Base-by-base conservation (phyloP, 1,139 yeast species). In the Yamadazyma blattariae region DNA sequence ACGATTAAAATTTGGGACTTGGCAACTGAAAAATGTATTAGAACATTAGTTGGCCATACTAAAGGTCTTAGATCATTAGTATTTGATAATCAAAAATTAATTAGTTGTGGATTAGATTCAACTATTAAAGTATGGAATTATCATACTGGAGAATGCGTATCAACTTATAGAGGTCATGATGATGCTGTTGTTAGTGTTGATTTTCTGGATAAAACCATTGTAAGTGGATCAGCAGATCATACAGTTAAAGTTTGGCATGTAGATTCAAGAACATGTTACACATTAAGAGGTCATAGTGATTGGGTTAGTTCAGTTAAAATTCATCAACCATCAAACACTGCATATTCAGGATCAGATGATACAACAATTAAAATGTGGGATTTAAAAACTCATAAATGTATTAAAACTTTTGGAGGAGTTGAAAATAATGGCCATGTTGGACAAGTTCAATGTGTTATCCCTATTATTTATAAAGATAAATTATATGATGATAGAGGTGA, bases 181-280 rank as follows among this genome's bases (percentile, higher is more conserved):
- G 95, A 85, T 51, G 81, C 88, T 30, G 96, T 92, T 5, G 71
- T 86, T 30, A 77, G 88, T 42, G 89, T 92, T 36, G 92, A 84
- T 54, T 84, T 82, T 54, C 78, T 74, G 46, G 79, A 83, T 47
- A 88, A 86, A 51, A 71, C 88, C 22, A 88, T 92, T 53, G 97
- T 90, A 1, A 82, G 94, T 6, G 98, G 97, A 0, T 82, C 95
- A 13, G 96, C 96, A 0, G 98, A 92, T 61, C 74, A 77, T 46
- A 89, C 95, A 1, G 85, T 92, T 37, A 87, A 89, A 54, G 92
- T 92, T 10, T 92, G 98, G 98, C 95, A 92, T 57, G 96, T 92
- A 36, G 95, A 86, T 55, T 80, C 89, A 13, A 73, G 96, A 59
- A 86, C 95, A 2, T 92, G 97, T 55, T 88, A 85, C 57, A 88